Evolutionary conservation across 177 flowering plant species (phyloP), one percentile per base, ranked within the genome.

Genomic region (Tripterygium wilfordii): DNA sequence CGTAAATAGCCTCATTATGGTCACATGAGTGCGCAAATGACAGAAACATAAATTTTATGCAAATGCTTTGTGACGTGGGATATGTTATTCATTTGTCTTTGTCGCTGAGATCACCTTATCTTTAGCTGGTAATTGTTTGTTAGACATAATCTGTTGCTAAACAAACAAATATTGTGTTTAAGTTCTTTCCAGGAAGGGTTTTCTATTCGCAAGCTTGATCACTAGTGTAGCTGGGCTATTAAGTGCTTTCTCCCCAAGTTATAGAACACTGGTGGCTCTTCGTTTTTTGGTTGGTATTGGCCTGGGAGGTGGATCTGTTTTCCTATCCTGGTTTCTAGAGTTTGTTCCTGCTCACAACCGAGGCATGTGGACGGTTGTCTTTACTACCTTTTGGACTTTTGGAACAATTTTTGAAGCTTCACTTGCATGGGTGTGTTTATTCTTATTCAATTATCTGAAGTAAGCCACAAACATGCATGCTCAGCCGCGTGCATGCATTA

Each of bases 251-350:
- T 64, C 95, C 31, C 92, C 95, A 47, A 86, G 83, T 61, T 86
- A 79, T 64, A 38, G 48, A 15, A 50, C 71, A 26, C 47, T 88
- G 69, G n/a, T 88, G 32, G 23, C 62, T 53, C 64, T 78, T 38
- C 97, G 92, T 27, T 68, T 70, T 61, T 51, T 88, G 29, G 95
- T 80, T 64, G 95, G 95, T 41, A 14, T 86, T 73, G 95, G 95
- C 17, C 54, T 86, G 66, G 97, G 97, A 28, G 88, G 97, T 54
- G 92, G 85, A 31, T 86, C 72, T 57, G 97, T 88, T 35, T 81
- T 83, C 56, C 58, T 75, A 20, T 72, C 92, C 23, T 86, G 95
- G 95, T 83, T 86, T 69, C 59, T 88, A 27, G 97, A 83, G 61
- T 83, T 85, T 54, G 55, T 85, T 54, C 90, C 95, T 58, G 79